These are phyloP conservation scores for Fusarium coicis DNA, from an alignment of 2,329 filamentous ascomycete species.

Conservation along the genomic window DNA sequence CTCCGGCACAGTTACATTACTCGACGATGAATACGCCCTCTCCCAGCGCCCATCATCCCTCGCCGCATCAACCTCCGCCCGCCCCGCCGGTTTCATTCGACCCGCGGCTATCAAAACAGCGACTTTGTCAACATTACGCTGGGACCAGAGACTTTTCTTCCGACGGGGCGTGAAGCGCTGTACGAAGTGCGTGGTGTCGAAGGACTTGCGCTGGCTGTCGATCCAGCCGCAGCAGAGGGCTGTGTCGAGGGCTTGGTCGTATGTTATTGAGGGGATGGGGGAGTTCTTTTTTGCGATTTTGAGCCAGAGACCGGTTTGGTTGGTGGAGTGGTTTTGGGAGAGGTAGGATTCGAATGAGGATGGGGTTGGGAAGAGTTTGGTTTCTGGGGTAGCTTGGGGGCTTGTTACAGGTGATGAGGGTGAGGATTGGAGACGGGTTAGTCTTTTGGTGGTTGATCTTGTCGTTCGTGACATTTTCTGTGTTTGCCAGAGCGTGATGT, in stretches of 20 bases:
- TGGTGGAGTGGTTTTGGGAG: constrained; percentile 15
- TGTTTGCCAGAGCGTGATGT: neutral
- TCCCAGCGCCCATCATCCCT: constrained; percentile 69
- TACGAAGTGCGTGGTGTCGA: constrained; percentile 60
- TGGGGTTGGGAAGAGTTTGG: constrained; percentile 22
- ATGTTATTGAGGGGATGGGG: constrained; percentile 56
- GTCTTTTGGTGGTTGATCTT: constrained; percentile 24
- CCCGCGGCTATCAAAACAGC: constrained; percentile 56
- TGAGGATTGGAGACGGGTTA: neutral
- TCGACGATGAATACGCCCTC: constrained; percentile 63
- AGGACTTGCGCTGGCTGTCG: constrained; percentile 62
- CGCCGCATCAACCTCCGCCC: constrained; percentile 63
- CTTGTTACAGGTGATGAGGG: too few species aligned
- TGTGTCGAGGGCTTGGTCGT: constrained; percentile 63
- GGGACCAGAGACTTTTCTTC: constrained; percentile 66
- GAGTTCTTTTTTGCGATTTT: constrained; percentile 61
- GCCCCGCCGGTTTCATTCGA: constrained; percentile 60
- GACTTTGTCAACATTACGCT: constrained; percentile 66
- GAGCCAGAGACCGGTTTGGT: constrained; percentile 56
- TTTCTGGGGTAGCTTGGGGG: too few species aligned
- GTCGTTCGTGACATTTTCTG: constrained; percentile 31
- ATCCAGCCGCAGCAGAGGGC: constrained; percentile 73
- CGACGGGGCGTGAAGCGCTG: constrained; percentile 69
- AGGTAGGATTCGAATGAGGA: constrained; percentile 35
- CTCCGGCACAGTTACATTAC: constrained; percentile 57